phyloP scores from a whole-genome alignment of 2,329 filamentous ascomycete genomes.

The Aureobasidium sp. region DNA sequence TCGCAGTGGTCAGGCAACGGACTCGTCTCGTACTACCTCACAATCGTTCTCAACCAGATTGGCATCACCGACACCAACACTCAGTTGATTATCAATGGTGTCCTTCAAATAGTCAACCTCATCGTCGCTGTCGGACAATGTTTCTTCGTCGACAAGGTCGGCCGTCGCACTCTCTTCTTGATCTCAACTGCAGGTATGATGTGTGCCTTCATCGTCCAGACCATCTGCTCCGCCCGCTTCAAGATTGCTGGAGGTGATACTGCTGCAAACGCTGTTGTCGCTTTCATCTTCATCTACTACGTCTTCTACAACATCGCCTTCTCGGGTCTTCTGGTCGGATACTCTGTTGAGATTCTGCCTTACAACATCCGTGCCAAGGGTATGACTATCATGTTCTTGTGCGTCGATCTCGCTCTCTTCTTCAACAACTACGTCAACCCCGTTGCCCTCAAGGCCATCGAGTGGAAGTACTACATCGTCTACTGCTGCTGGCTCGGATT shows the following conservation, averaged over 20 bases:
- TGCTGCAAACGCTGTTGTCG: conserved; percentile 25
- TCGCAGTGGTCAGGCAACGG: conserved; percentile 51
- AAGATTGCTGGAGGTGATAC: conserved; percentile 18
- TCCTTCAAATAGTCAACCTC: conserved; percentile 53
- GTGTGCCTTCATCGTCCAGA: conserved; percentile 33
- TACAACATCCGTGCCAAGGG: conserved; percentile 39
- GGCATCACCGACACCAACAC: conserved; percentile 28
- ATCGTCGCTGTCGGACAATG: conserved; percentile 43
- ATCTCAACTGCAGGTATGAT: conserved; percentile 33
- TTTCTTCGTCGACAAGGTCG: conserved; percentile 29
- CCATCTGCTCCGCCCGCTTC: conserved; percentile 24
- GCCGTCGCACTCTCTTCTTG: conserved; percentile 29
- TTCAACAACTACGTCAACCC: conserved; percentile 31
- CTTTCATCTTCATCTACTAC: conserved; percentile 27
- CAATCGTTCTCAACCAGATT: conserved; percentile 26
- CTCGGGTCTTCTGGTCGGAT: conserved; percentile 36
- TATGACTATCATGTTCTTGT: conserved; percentile 37
- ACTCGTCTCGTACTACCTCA: conserved; percentile 36
- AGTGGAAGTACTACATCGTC: conserved; percentile 26
- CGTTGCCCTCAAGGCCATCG: conserved; percentile 21
- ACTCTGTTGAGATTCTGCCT: conserved; percentile 39
- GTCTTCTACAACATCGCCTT: conserved; percentile 32
- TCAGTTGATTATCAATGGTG: conserved; percentile 35
- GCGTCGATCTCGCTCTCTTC: conserved; percentile 38
- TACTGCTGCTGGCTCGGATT: conserved; percentile 25